Evolutionary conservation across 2,329 filamentous ascomycete genomes (phyloP), one percentile per base, ranked within the genome.

Genomic region (Diaporthe ilicicola): DNA sequence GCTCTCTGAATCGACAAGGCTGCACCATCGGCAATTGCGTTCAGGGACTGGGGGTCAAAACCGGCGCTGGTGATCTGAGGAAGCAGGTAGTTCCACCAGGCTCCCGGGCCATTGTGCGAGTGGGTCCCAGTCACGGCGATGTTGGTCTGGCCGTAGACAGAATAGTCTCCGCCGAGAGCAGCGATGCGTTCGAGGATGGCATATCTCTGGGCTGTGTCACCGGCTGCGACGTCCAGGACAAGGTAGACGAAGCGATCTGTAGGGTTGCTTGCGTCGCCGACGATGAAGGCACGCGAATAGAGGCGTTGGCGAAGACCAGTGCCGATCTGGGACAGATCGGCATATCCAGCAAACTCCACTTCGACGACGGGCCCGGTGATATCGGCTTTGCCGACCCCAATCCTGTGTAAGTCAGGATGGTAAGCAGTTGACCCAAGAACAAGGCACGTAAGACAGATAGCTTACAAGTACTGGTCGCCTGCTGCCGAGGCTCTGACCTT

Each of bases 81-180:
- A 7, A 98, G 86, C 12, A 98, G 87, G 78, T 98, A 98, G 82
- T 98, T 98, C 79, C 97, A 86, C 94, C 94, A 98, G 7, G 93
- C 95, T 2, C 93, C 95, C 0, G 95, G 95, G 0, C 95, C 95
- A 29, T 94, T 92, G 82, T 98, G 95, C 32, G 93, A 96, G 80
- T 98, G 95, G 0, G 95, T 98, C 67, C 95, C 95, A 0, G 94
- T 97, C 27, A 98, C 88, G 42, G 95, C 95, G 44, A 98, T 83
- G 77, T 97, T 98, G 76, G 93, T 88, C 76, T 93, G 88, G 56
- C 87, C 89, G 81, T 98, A 98, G 34, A 91, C 82, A 1, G 88
- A 84, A 79, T 95, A 97, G 3, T 92, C 91, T 19, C 85, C 80
- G 0, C 95, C 95, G 9, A 97, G 83, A 0, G 83, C 85, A 48